Conservation (phyloP, 352 stramenopile genomes). For the Thraustochytrium striatum region DNA sequence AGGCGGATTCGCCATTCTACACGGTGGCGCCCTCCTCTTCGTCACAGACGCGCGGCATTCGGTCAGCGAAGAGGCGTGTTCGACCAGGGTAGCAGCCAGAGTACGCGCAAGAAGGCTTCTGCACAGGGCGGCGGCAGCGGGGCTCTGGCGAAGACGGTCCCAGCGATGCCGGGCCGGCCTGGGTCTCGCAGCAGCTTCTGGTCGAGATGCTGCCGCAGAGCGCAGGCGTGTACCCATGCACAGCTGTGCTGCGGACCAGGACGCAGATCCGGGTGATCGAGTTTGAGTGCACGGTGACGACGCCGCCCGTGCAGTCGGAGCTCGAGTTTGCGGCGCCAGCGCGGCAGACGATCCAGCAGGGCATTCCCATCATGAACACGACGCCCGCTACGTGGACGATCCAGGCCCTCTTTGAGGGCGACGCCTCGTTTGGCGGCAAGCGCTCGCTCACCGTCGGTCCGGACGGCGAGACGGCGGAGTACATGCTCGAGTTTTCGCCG, state of each 20-base stretch:
- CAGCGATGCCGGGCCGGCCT: no score
- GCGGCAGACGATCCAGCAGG: constrained; percentile 75
- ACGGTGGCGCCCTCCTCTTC: no score
- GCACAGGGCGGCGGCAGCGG: not conserved
- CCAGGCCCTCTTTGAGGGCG: constrained; percentile 62
- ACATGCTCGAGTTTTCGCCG: constrained; percentile 73
- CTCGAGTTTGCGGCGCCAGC: constrained; percentile 80
- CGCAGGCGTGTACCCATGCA: constrained; percentile 57
- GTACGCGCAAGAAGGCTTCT: not conserved
- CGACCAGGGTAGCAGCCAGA: no score
- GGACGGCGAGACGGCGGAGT: constrained; percentile 64
- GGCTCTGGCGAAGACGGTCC: no score
- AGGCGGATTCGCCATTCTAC: constrained; percentile 79
- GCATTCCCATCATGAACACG: constrained; percentile 80
- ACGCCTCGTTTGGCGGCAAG: constrained; percentile 65
- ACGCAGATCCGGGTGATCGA: constrained; percentile 74
- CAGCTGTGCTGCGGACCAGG: constrained; percentile 49
- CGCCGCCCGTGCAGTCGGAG: constrained; percentile 71
- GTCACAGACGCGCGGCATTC: no score
- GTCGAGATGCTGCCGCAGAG: constrained; percentile 50
- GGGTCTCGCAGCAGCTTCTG: not conserved
- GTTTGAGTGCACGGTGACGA: constrained; percentile 72
- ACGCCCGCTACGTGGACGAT: constrained; percentile 75
- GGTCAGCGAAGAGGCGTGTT: no score
- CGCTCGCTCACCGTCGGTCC: constrained; percentile 65